Percentiles rank a stretch among this genome's conserved stretches.
Evolutionary conservation across 1,284 basidiomycete species (phyloP).

Genomic region (Ceratobasidium theobromae): DNA sequence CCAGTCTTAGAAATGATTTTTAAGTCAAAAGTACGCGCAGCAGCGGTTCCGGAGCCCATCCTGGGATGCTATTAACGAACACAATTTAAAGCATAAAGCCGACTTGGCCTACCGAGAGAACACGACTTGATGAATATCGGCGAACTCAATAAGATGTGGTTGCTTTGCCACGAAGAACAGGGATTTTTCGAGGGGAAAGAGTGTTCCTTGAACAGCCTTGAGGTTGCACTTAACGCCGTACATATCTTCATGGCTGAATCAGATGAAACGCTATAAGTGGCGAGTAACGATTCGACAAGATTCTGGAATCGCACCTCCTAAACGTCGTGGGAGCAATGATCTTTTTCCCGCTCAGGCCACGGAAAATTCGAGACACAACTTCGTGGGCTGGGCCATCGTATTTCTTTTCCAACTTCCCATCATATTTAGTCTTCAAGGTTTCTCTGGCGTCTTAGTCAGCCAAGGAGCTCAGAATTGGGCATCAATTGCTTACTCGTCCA

Average conservation of each 20-base stretch:
- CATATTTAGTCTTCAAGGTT: slow-evolving; percentile 56
- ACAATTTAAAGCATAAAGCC: neutral
- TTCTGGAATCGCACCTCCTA: slow-evolving; percentile 60
- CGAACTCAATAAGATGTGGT: slow-evolving; percentile 88
- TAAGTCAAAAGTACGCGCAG: slow-evolving; percentile 93
- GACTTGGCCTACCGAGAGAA: slow-evolving; percentile 70
- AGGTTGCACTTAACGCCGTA: slow-evolving; percentile 94
- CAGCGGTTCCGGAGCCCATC: slow-evolving; percentile 83
- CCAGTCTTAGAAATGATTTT: slow-evolving; percentile 81
- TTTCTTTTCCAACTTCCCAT: slow-evolving; percentile 84
- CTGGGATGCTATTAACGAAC: slow-evolving; percentile 41
- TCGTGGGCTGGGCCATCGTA: slow-evolving; percentile 95
- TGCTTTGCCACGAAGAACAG: slow-evolving; percentile 98
- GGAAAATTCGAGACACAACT: slow-evolving; percentile 94
- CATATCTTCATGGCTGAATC: slow-evolving; percentile 65
- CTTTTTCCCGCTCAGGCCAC: slow-evolving; percentile 87
- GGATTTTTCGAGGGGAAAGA: slow-evolving; percentile 98
- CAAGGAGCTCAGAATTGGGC: neutral
- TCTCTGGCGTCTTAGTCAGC: slow-evolving; percentile 43
- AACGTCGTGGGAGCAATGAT: slow-evolving; percentile 81
- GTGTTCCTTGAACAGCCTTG: slow-evolving; percentile 95
- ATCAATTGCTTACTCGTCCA: slow-evolving; percentile 71
- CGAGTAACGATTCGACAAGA: neutral
- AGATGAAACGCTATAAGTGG: neutral
- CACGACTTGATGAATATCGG: slow-evolving; percentile 87